Percentiles rank a stretch among this genome's conserved stretches.
phyloP scores from a whole-genome alignment of 2,329 filamentous ascomycete genomes.

The Ceratocystiopsis minuta region DNA sequence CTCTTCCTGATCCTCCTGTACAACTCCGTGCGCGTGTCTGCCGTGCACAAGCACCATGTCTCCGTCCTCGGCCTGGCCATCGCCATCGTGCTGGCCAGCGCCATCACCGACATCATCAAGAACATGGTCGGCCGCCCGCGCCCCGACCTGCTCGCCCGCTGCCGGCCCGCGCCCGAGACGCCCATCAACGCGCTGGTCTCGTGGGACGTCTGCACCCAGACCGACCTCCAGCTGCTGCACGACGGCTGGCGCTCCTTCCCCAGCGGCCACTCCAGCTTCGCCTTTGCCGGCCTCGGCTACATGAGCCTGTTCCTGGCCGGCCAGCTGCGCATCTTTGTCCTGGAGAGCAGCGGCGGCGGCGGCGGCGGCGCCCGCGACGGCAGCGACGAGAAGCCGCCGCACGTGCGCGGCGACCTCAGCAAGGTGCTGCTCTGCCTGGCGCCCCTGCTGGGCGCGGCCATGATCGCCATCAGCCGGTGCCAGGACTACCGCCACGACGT shows the following conservation, averaged over 20 bases:
- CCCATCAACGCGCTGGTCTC: constrained; percentile 36
- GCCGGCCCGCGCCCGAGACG: constrained; percentile 44
- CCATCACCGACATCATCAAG: constrained; percentile 83
- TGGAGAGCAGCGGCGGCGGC: neutral
- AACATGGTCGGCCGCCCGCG: constrained; percentile 59
- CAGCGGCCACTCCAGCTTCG: constrained; percentile 61
- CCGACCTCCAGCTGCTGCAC: constrained; percentile 49
- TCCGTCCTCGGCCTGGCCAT: constrained; percentile 68
- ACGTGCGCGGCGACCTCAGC: constrained; percentile 26
- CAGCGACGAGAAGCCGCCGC: constrained; percentile 1
- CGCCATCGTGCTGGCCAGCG: constrained; percentile 55
- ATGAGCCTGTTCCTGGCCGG: constrained; percentile 52
- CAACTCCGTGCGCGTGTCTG: constrained; percentile 43
- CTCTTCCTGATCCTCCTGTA: constrained; percentile 46
- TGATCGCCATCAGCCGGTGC: constrained; percentile 51
- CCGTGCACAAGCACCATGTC: constrained; percentile 66
- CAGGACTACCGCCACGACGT: constrained; percentile 57
- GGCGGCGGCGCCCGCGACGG: neutral
- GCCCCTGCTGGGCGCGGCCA: constrained; percentile 42
- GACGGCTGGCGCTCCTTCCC: constrained; percentile 78
- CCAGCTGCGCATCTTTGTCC: constrained; percentile 39
- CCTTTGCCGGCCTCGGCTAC: constrained; percentile 64
- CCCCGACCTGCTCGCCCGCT: constrained; percentile 48
- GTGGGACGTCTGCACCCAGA: constrained; percentile 55
- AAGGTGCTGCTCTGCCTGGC: constrained; percentile 37